A percentile compares a stretch with the other conserved stretches of the same genome.
Conservation (phyloP, 1,284 basidiomycete species). For the Rhizoctonia solani region DNA sequence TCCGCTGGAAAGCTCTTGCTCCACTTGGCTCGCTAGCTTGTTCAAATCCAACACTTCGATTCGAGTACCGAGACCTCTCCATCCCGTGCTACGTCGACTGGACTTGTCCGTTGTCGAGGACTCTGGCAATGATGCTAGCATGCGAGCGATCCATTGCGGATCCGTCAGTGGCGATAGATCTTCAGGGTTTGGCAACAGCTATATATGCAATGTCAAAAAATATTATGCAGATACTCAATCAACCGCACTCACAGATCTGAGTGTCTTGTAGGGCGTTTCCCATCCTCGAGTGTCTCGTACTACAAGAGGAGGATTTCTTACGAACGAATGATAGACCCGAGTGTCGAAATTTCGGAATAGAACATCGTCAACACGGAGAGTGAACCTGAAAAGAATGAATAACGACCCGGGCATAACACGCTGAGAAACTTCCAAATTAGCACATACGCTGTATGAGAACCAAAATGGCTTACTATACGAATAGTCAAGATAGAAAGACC, state of each 20-base stretch:
- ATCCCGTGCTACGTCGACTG: slow-evolving; percentile 61
- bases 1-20: neutral
- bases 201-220: slow-evolving; percentile 5
- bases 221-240: neutral
- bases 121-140: slow-evolving; percentile 67
- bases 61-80: slow-evolving; percentile 71
- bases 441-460: neutral
- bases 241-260: slow-evolving; percentile 66
- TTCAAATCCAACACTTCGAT: slow-evolving; percentile 48
- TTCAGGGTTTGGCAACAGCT: slow-evolving; percentile 78
- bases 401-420: slow-evolving; percentile 97
- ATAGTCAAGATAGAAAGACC: slow-evolving; percentile 82
- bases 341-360: slow-evolving; percentile 92
- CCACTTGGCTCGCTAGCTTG: neutral
- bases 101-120: slow-evolving; percentile 63
- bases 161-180: slow-evolving; percentile 92
- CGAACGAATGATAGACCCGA: slow-evolving; percentile 85
- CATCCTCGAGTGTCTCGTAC: slow-evolving; percentile 86
- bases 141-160: slow-evolving; percentile 80
- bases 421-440: slow-evolving; percentile 50
- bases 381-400: slow-evolving; percentile 89
- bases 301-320: slow-evolving; percentile 55
- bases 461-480: slow-evolving; percentile 69
- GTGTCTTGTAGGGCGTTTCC: slow-evolving; percentile 84
- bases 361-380: slow-evolving; percentile 94